Conservation (phyloP, 495 filamentous ascomycete genomes). For the Tetracladium marchalianum region DNA sequence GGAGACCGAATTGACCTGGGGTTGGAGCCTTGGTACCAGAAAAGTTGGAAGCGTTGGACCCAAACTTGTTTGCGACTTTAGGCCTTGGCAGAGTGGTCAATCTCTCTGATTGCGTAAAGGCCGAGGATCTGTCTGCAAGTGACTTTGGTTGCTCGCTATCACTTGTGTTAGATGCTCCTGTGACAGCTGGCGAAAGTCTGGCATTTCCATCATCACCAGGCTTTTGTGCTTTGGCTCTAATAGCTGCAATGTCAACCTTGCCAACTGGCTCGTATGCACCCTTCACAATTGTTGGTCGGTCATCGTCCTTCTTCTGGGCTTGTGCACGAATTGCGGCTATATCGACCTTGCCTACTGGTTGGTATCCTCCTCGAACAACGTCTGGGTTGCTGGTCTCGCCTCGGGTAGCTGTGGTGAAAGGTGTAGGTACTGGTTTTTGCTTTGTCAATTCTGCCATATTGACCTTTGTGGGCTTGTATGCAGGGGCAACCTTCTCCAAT, state of each 20-base stretch:
- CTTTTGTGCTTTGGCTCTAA: slow-evolving; percentile 69
- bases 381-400: slow-evolving; percentile 35
- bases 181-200: slow-evolving; percentile 30
- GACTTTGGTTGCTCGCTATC: slow-evolving; percentile 39
- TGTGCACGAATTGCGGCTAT: slow-evolving; percentile 80
- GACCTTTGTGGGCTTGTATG: slow-evolving; percentile 90
- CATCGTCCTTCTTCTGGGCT: slow-evolving; percentile 60
- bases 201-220: slow-evolving; percentile 31
- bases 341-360: slow-evolving; percentile 92
- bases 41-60: slow-evolving; percentile 54
- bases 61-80: slow-evolving; percentile 84
- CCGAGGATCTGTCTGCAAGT: slow-evolving; percentile 57
- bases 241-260: slow-evolving; percentile 91
- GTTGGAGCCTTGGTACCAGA: slow-evolving; percentile 81
- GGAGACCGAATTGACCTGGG: slow-evolving; percentile 54
- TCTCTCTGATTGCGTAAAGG: slow-evolving; percentile 58
- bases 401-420: slow-evolving; percentile 31
- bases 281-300: slow-evolving; percentile 74
- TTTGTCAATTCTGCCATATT: slow-evolving; percentile 69
- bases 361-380: slow-evolving; percentile 83
- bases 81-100: slow-evolving; percentile 87
- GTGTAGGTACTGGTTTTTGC: slow-evolving; percentile 53
- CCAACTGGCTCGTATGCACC: slow-evolving; percentile 88
- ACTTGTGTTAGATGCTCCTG: slow-evolving; percentile 22
- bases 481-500: slow-evolving; percentile 85